Evolutionary conservation across 768 basidiomycete species (phyloP), one percentile per base, ranked within the genome.

Genomic region (Psilocybe sp.): DNA sequence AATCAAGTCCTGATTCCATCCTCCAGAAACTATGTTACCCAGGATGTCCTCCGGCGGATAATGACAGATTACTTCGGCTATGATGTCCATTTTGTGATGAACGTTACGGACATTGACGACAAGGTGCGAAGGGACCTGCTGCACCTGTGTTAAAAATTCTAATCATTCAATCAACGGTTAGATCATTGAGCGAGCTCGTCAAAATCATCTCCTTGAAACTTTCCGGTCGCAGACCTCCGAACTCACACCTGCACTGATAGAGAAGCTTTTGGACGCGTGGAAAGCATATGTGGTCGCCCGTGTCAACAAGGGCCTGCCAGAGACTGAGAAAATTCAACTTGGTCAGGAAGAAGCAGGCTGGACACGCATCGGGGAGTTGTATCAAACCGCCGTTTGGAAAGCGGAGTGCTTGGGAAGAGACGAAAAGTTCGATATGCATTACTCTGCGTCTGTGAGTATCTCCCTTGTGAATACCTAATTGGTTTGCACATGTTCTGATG

Each of bases 91-190:
- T 97, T 98, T 63, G 96, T 98, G 40, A 97, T 97, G 93, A 99
- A 99, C 68, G 83, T 99, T 59, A 99, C 97, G 4, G 96, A 99
- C 68, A 97, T 99, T 53, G 97, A 99, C 62, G 97, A 98, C 79
- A 99, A 99, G 83, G 96, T 90, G 51, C 46, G 73, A 51, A 31
- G 10, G 7, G 20, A 50, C 50, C 38, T 64, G 62, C 50, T 65
- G 3, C 23, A 3, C 23, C 7, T 52, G n/a, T 18, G 32, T 8
- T 46, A 34, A 33, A 23, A 9, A 46, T 32, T 10, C 11, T 28
- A 11, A 32, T 47, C 20, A 49, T 7, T 48, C 39, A 43, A 42
- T 44, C 15, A 31, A 16, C 36, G 14, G 45, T 11, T 58, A 98
- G 97, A 99, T 98, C 65, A 98, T 98, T 59, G 66, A 89, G 36